Evolutionary conservation across 2,329 filamentous ascomycete species (phyloP).

Genomic region (Reticulascus tulasneorum): DNA sequence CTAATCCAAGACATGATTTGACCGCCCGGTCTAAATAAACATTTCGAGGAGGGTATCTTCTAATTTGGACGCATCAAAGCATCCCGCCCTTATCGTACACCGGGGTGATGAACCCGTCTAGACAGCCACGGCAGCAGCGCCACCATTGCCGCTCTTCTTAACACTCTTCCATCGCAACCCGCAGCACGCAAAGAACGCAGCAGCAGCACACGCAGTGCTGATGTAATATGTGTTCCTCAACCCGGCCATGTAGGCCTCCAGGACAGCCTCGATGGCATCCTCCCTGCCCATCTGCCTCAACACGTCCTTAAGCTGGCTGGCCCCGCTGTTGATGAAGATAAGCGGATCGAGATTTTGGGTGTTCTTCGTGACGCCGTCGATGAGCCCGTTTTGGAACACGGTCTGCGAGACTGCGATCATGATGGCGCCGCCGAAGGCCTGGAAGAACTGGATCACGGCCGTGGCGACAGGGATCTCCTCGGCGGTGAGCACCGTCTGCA

Average conservation of each 20-base stretch:
- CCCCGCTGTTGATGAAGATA: constrained; percentile 49
- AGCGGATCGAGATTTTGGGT: constrained; percentile 41
- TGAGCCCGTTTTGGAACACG: constrained; percentile 62
- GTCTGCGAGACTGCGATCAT: constrained; percentile 63
- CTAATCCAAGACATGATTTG: constrained; percentile 1
- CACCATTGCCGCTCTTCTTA: constrained; percentile 35
- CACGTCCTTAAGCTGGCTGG: constrained; percentile 43
- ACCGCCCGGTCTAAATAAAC: too few relatives aligned
- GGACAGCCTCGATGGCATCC: constrained; percentile 37
- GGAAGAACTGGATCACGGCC: constrained; percentile 56
- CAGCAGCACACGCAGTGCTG: constrained; percentile 41
- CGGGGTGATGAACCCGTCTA: background rate
- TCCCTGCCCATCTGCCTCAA: constrained; percentile 35
- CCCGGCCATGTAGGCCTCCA: constrained; percentile 45
- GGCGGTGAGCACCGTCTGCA: constrained; percentile 47
- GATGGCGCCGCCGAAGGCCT: constrained; percentile 62
- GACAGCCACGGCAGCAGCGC: constrained; percentile 19
- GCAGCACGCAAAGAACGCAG: constrained; percentile 39
- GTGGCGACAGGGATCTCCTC: constrained; percentile 47
- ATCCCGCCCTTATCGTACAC: constrained; percentile 1
- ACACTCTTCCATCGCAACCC: constrained; percentile 52
- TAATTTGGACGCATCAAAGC: background rate
- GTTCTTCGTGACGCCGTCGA: constrained; percentile 42
- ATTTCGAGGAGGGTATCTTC: constrained; percentile 12
- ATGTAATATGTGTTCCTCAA: constrained; percentile 50